Percentiles rank a stretch among this genome's conserved stretches.
Conservation (phyloP, 768 basidiomycete species). For the Tricholoma hemisulphureum region DNA sequence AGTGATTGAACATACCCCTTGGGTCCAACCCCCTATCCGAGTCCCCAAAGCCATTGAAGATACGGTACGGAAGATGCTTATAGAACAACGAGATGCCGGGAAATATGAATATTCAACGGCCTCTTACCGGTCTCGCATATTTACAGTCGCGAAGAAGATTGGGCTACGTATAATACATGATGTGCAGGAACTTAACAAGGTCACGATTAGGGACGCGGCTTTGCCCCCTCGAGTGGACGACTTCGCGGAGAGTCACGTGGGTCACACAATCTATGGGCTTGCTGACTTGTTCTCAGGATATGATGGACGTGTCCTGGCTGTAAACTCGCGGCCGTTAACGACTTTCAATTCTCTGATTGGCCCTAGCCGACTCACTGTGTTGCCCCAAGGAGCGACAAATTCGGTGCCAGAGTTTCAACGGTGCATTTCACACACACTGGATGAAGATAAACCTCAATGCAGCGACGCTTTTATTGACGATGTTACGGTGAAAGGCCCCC, state of each 20-base stretch:
- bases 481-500: constrained; percentile 16
- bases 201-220: not conserved
- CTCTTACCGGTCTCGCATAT: constrained; percentile 22
- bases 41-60: too few species aligned
- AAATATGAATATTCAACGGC: constrained; percentile 21
- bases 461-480: constrained; percentile 22
- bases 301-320: too few species aligned
- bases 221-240: too few species aligned
- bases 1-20: too few species aligned
- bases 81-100: too few species aligned
- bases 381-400: constrained; percentile 37
- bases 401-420: constrained; percentile 33
- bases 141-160: constrained; percentile 27
- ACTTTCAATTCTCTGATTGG: constrained; percentile 30
- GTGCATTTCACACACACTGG: constrained; percentile 12
- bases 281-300: too few species aligned
- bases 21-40: too few species aligned
- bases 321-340: constrained; percentile 16
- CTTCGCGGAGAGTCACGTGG: too few species aligned
- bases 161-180: too few species aligned
- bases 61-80: too few species aligned
- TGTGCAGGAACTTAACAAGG: constrained; percentile 6
- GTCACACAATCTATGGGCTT: too few species aligned
- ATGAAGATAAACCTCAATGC: constrained; percentile 10
- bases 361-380: constrained; percentile 13